These are phyloP conservation scores for Aureobasidium sp. DNA, from an alignment of 2,329 filamentous ascomycete species.

Conservation along the genomic window DNA sequence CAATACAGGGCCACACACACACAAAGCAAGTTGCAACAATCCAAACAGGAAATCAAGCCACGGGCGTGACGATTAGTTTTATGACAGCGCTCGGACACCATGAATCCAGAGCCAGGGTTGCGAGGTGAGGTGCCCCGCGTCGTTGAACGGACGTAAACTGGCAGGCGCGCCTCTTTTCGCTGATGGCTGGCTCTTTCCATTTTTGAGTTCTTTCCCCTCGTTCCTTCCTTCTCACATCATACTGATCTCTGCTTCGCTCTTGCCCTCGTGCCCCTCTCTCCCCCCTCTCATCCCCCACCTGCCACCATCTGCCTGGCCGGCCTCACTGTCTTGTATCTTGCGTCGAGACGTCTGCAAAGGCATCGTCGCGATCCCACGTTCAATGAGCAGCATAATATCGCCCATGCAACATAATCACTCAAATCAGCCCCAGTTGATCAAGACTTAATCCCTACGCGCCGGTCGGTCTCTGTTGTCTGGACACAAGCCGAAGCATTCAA, in stretches of 20 bases:
- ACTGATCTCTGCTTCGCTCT: slow-evolving; percentile 14
- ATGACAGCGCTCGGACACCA: slow-evolving; percentile 9
- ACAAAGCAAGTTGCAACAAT: slow-evolving; percentile 16
- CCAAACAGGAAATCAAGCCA: slow-evolving; percentile 14
- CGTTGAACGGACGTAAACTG: background rate
- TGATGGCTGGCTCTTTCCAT: background rate
- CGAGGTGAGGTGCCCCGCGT: slow-evolving; percentile 1
- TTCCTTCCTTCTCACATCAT: slow-evolving; percentile 25
- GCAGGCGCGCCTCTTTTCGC: slow-evolving; percentile 4
- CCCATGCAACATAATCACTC: slow-evolving; percentile 23
- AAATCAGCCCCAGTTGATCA: slow-evolving; percentile 25
- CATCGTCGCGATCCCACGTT: slow-evolving; percentile 16
- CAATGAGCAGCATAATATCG: slow-evolving; percentile 22
- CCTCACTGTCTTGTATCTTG: background rate
- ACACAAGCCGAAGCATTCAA: slow-evolving; percentile 19
- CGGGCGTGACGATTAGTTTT: slow-evolving; percentile 11
- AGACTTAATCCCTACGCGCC: slow-evolving; percentile 34
- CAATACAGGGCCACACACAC: too few relatives aligned
- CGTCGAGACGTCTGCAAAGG: slow-evolving; percentile 15
- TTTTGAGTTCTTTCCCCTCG: slow-evolving; percentile 19
- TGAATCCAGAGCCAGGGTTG: slow-evolving; percentile 1
- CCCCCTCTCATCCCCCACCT: slow-evolving; percentile 18
- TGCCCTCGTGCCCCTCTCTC: slow-evolving; percentile 7
- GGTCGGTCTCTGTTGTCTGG: slow-evolving; percentile 25
- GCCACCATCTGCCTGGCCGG: background rate